phyloP scores from a whole-genome alignment of 2,329 filamentous ascomycete species.

The Cladosporium sphaerospermum region DNA sequence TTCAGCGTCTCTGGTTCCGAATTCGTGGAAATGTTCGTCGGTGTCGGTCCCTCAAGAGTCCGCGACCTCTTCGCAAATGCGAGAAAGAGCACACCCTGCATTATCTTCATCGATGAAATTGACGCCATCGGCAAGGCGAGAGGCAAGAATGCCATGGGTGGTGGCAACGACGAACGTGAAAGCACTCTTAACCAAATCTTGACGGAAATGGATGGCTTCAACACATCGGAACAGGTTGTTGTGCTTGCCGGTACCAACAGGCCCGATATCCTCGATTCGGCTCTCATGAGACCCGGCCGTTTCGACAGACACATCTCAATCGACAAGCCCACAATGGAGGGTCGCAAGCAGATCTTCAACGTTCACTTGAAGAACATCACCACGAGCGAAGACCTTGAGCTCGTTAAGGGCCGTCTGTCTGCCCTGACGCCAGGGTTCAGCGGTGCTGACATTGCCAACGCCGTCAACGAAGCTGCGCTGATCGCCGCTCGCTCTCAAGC shows the following conservation, averaged over 20 bases:
- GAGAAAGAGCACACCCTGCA: slow-evolving; percentile 92
- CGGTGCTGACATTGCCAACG: slow-evolving; percentile 96
- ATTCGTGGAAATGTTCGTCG: slow-evolving; percentile 99
- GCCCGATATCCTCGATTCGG: slow-evolving; percentile 89
- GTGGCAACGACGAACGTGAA: slow-evolving; percentile 95
- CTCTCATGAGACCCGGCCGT: slow-evolving; percentile 89
- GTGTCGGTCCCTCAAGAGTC: slow-evolving; percentile 92
- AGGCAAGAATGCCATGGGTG: slow-evolving; percentile 73
- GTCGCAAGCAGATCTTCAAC: slow-evolving; percentile 89
- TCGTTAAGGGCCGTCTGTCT: slow-evolving; percentile 79
- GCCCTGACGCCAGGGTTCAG: slow-evolving; percentile 94
- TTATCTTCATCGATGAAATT: slow-evolving; percentile 99
- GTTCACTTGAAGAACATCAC: slow-evolving; percentile 94
- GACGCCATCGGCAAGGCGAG: slow-evolving; percentile 93
- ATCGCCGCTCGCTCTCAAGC: slow-evolving; percentile 84
- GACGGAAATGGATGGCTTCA: slow-evolving; percentile 99
- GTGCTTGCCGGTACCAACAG: slow-evolving; percentile 95
- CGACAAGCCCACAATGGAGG: slow-evolving; percentile 93
- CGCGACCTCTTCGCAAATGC: slow-evolving; percentile 91
- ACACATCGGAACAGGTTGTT: slow-evolving; percentile 91
- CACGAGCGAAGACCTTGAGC: slow-evolving; percentile 81
- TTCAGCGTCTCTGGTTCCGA: slow-evolving; percentile 98
- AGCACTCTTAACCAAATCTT: slow-evolving; percentile 96
- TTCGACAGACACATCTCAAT: slow-evolving; percentile 97
- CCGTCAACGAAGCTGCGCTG: slow-evolving; percentile 92